Base-by-base conservation (phyloP, 768 basidiomycete genomes). In the Serendipita sp. region DNA sequence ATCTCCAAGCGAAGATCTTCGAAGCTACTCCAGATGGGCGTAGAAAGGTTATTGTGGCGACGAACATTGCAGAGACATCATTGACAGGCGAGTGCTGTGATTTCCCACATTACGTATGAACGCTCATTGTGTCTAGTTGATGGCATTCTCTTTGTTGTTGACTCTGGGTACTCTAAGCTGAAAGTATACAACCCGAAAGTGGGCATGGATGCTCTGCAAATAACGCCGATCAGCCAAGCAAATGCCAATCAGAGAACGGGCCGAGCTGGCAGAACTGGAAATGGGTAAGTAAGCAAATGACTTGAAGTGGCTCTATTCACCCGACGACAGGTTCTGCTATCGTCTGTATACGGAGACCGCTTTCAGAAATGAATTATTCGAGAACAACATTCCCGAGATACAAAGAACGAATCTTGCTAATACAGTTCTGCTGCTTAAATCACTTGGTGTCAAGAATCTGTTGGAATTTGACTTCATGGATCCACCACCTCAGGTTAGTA, bases 381-480 rank as follows among this genome's bases (percentile, higher is more conserved):
- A 87, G 64, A 97, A 83, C 72, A 97, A 91, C 33, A 98, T 99
- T 67, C 96, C 96, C 2, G 96, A 99, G 75, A 99, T 99, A 63
- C 96, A 99, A 73, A 80, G 96, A 52, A 99, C 96, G 8, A 98
- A 99, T 74, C 74, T 99, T 64, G 94, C 96, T 18, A 98, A 99
- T 70, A 99, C 95, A 0, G 96, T 98, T 0, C 75, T 98, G 23
- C 75, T 98, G 43, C 79, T 99, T 65, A 99, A 98, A 72, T 94
- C 94, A 2, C 79, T 99, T 3, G 95, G 96, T 8, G 96, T 99
- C 45, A 96, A 96, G 77, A 92, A 98, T 72, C 75, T 97, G 45
- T 80, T 99, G 23, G 95, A 99, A 74, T 99, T 98, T 71, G 95
- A 98, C 74, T 99, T 99, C 72, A 98, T 99, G 96, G 96, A 99